Conservation (phyloP, 305 asterid species). For the Fraxinus greggii region DNA sequence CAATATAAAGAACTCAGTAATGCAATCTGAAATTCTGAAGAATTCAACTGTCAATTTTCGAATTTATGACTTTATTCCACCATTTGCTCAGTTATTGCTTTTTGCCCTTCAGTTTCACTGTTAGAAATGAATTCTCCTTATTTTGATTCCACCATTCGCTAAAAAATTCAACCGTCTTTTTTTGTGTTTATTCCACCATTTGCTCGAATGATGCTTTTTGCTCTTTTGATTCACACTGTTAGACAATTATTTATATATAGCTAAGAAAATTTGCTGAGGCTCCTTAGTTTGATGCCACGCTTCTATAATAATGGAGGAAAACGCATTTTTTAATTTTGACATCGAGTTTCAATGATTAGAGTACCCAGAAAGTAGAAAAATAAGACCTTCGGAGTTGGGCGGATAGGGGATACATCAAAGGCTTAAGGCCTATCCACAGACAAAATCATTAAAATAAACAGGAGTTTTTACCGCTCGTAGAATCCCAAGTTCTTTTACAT, state of each 20-base stretch:
- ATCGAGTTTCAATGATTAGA: background rate
- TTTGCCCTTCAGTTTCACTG: background rate
- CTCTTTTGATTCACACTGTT: background rate
- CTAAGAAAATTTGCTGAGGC: background rate
- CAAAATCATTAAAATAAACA: background rate
- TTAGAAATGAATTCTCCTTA: background rate
- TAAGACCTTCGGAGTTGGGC: background rate
- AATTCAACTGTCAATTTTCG: background rate
- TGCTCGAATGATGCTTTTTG: background rate
- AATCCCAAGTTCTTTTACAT: conserved; percentile 1
- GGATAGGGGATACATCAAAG: background rate
- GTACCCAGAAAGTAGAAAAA: background rate
- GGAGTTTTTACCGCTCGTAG: background rate
- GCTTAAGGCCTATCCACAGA: background rate
- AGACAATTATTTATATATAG: background rate
- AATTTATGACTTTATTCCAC: background rate
- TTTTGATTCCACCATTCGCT: background rate
- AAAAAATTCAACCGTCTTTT: background rate
- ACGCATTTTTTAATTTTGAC: background rate
- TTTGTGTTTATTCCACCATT: background rate
- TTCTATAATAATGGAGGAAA: background rate
- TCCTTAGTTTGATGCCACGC: background rate
- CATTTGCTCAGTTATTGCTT: background rate
- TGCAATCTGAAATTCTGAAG: background rate
- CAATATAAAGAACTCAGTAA: background rate